Evolutionary conservation across 1,284 basidiomycete genomes (phyloP), one percentile per base, ranked within the genome.

Genomic region (Malassezia obtusa): DNA sequence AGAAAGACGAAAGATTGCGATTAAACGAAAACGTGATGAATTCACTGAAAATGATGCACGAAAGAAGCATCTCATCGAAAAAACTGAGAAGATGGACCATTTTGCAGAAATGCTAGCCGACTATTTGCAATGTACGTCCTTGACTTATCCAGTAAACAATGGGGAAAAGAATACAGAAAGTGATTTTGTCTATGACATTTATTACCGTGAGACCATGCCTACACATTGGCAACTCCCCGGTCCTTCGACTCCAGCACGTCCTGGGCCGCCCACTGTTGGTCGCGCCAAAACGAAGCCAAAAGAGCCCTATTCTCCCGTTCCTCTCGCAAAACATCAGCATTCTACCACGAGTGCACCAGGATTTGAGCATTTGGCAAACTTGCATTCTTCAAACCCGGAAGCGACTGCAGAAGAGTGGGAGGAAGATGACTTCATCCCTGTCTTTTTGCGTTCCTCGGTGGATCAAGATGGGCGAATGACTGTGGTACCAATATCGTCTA

Each of bases 131-230:
- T 44, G n/a, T 44, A 57, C 50, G 38, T 59, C 2, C 21, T 12
- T 17, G 7, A 17, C 19, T 50, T 32, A 33, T 24, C 2, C 21
- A 38, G 36, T 45, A 6, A 32, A 32, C 28, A 46, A 22, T 6
- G 45, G 31, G 6, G 32, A 45, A 45, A 45, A 4, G 3, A 33
- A 30, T 9, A 5, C 4, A 35, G 32, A n/a, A 45, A 24, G 21
- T 8, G 65, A 71, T 11, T 71, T 67, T 36, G 68, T 71, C 4
- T 71, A 70, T 49, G 68, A 71, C 41, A 60, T 71, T 11, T 71
- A 71, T 57, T 71, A 68, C 39, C 61, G 66, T 19, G 65, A 67
- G 31, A 46, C 57, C 43, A 31, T 62, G 14, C 61, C 63, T 1
- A 52, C 47, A 51, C 39, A 55, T 58, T 8, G 58, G 63, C 15